These are phyloP conservation scores for Xylaria sp. DNA, from an alignment of 2,329 filamentous ascomycete species.

Conservation along the genomic window DNA sequence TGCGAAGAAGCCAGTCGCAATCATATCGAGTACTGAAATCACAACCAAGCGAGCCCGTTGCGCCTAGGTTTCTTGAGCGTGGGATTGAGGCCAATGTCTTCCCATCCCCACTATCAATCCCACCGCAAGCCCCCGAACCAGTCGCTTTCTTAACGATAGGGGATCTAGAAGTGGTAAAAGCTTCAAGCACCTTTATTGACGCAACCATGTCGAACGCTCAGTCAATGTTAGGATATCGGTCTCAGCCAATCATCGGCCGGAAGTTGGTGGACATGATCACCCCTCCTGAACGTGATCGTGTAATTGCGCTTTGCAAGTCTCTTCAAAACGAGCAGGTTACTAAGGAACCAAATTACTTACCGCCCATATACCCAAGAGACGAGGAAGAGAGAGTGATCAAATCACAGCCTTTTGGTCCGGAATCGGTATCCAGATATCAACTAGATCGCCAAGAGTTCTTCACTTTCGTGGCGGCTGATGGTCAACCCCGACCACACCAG, in stretches of 20 bases:
- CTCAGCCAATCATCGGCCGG: slow-evolving; percentile 59
- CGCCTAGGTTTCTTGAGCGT: slow-evolving; percentile 64
- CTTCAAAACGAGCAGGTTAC: slow-evolving; percentile 68
- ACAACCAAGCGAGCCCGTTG: slow-evolving; percentile 61
- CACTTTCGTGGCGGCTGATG: slow-evolving; percentile 64
- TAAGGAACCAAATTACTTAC: slow-evolving; percentile 71
- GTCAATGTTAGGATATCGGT: slow-evolving; percentile 51
- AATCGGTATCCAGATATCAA: slow-evolving; percentile 64
- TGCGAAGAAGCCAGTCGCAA: slow-evolving; percentile 59
- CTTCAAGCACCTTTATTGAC: slow-evolving; percentile 66
- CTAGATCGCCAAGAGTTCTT: slow-evolving; percentile 67
- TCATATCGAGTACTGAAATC: slow-evolving; percentile 67
- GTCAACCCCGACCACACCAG: slow-evolving; percentile 61
- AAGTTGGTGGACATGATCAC: slow-evolving; percentile 67
- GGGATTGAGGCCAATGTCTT: slow-evolving; percentile 63
- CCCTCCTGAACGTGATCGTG: slow-evolving; percentile 63
- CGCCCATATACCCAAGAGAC: slow-evolving; percentile 68
- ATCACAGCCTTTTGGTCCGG: slow-evolving; percentile 63
- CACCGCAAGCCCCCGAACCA: slow-evolving; percentile 59
- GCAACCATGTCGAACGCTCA: slow-evolving; percentile 53
- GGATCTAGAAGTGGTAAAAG: slow-evolving; percentile 68
- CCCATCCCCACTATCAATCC: slow-evolving; percentile 56
- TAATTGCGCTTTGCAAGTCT: slow-evolving; percentile 61
- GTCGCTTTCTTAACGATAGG: slow-evolving; percentile 67
- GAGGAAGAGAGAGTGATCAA: slow-evolving; percentile 67